Base-by-base conservation (phyloP, 2,329 filamentous ascomycete genomes). In the Nemania diffusa region DNA sequence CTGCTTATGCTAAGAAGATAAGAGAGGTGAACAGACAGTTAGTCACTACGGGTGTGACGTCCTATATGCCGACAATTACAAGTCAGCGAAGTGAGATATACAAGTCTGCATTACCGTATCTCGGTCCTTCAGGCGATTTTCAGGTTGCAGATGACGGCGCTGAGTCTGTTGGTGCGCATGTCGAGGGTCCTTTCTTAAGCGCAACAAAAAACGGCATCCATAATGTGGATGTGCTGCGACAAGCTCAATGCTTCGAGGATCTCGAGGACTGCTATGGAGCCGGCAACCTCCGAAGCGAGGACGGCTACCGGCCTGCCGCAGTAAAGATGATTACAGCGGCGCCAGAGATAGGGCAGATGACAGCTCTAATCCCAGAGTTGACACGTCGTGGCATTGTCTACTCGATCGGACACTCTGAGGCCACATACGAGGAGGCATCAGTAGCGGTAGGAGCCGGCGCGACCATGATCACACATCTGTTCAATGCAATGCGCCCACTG, bases 401-500 rank as follows among this genome's bases (percentile, higher is more conserved):
- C 79, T 91, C 92, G 1, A 91, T 97, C 70, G 94, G 94, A 7
- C 94, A 97, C 80, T 93, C 93, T 0, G 92, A 97, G 78, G 92
- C 93, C 15, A 93, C 91, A 0, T 97, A 95, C 77, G 92, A 97
- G 79, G 86, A 95, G 76, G 93, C 92, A 0, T 88, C 90, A 3
- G 81, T 83, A 4, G 92, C 92, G 22, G 87, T 96, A 3, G 83
- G 82, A n/a, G 85, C 89, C 6, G 94, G 94, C 58, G 92, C 92
- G 1, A 92, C 87, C 56, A 97, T 97, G 92, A 92, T 97, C 72
- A 97, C 94, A 0, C 94, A 97, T 76, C 85, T 97, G 1, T 97
- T 97, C 87, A 97, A 97, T 78, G 94, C 94, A 27, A 97, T 97
- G 94, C 87, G 90, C 0, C 93, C 93, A 15, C 88, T 97, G 57